Percentiles rank a stretch among this genome's conserved stretches.
phyloP scores from a whole-genome alignment of 768 basidiomycete genomes.

The Termitomyces sp. region DNA sequence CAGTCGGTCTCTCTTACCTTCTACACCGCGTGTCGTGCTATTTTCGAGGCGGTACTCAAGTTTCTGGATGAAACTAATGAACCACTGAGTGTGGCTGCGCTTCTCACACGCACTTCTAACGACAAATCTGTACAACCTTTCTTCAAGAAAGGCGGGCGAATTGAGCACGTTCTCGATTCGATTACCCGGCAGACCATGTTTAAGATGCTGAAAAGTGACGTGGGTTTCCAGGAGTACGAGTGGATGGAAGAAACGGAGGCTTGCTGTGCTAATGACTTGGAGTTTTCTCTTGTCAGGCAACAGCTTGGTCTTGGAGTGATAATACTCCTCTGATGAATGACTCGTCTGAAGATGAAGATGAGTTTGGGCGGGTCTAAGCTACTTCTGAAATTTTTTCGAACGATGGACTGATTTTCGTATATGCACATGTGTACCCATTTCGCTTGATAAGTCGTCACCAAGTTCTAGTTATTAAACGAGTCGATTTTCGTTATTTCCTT shows the following conservation, averaged over 20 bases:
- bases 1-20: conserved; percentile 14
- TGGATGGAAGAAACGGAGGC: conserved; percentile 4
- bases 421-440: too few species aligned
- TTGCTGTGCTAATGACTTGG: conserved; percentile 22
- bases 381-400: neutral
- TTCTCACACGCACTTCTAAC: neutral
- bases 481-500: too few species aligned
- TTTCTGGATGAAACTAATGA: conserved; percentile 10
- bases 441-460: neutral
- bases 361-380: neutral
- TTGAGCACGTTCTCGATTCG: conserved; percentile 23
- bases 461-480: too few species aligned
- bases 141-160: conserved; percentile 21
- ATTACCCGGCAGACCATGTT: conserved; percentile 18
- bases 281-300: conserved; percentile 23
- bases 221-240: neutral
- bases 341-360: neutral
- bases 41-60: conserved; percentile 14
- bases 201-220: conserved; percentile 7
- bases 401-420: neutral
- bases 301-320: conserved; percentile 16
- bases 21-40: conserved; percentile 21
- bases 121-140: conserved; percentile 4
- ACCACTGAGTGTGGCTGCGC: neutral
- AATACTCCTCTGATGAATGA: conserved; percentile 4